Evolutionary conservation across 768 basidiomycete genomes (phyloP), one percentile per base, ranked within the genome.

Genomic region (Pisolithus orientalis): DNA sequence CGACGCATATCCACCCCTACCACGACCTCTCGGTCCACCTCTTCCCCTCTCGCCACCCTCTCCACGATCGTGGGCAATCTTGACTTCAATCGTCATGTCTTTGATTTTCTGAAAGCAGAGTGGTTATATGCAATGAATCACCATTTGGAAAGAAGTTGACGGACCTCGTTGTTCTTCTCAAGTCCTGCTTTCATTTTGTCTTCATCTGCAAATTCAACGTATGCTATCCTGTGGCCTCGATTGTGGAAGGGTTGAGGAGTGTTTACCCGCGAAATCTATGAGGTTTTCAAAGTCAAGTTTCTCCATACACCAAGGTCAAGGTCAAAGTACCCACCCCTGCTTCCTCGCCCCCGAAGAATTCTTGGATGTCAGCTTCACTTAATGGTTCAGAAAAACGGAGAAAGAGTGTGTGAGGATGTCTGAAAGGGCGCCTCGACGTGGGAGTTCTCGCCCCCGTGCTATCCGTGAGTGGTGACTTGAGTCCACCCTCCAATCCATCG

Each of bases 121-220:
- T 16, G 51, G 59, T 34, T 65, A 55, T 29, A 7, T 24, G 21
- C 34, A 31, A 56, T 51, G 51, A 13, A 7, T 34, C 27, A 50
- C 21, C 21, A 21, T 21, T 47, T 39, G 39, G 34, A 27, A 25
- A 7, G 5, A 28, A 16, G 34, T 28, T 16, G 24, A 69, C 77
- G 53, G 56, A 92, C 91, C 67, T 84, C 83, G 25, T 76, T 79
- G 57, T 89, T 85, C 60, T 83, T 87, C 43, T 80, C 83, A 21
- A 94, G 70, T 0, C 86, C 93, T 17, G 75, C 78, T 59, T 82
- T 88, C 88, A 94, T 90, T 9, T 83, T 75, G 44, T 87, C 88
- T 61, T 94, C 91, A 59, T 90, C 88, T 4, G 82, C 86, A 68
- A 95, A 96, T 63, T 95, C 94, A 49, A 96, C 81, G 63, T 92